phyloP scores from a whole-genome alignment of 2,329 filamentous ascomycete species.

The Rasamsonia emersonii region DNA sequence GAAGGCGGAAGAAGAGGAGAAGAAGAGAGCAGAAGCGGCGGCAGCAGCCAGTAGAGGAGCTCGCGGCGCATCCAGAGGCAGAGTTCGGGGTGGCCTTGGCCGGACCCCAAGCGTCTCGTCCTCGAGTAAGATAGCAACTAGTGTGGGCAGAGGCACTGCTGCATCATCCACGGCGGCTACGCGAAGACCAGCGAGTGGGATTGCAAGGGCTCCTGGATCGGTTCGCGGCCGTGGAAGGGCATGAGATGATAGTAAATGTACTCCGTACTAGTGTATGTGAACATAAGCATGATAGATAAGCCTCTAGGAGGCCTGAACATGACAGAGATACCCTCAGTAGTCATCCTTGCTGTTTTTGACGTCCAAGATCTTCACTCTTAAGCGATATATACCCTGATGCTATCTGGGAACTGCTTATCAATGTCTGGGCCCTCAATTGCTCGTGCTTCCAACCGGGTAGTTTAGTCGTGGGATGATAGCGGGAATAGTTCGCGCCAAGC shows the following conservation, averaged over 20 bases:
- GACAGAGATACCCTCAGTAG: too few relatives aligned
- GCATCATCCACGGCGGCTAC: constrained; percentile 18
- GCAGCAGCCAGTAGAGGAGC: constrained; percentile 18
- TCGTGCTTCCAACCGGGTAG: too few relatives aligned
- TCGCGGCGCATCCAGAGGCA: constrained; percentile 25
- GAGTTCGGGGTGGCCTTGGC: constrained; percentile 24
- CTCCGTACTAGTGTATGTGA: constrained; percentile 3
- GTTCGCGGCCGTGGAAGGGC: constrained; percentile 25
- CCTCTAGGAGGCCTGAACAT: too few relatives aligned
- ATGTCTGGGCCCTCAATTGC: too few relatives aligned
- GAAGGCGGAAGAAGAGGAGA: constrained; percentile 43
- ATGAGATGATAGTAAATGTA: constrained; percentile 10
- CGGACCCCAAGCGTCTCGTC: constrained; percentile 28
- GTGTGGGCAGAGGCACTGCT: constrained; percentile 12
- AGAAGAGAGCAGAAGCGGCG: constrained; percentile 26
- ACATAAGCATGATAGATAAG: too few relatives aligned
- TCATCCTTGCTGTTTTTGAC: too few relatives aligned
- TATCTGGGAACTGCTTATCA: too few relatives aligned
- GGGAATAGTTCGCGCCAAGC: too few relatives aligned
- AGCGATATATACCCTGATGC: too few relatives aligned
- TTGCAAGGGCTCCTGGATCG: constrained; percentile 28
- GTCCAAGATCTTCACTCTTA: too few relatives aligned
- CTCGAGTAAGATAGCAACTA: constrained; percentile 16
- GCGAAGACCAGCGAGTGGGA: constrained; percentile 31
- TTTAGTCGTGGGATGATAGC: too few relatives aligned